These are phyloP conservation scores for Linanthus parryae DNA, from an alignment of 148 eudicot species.

Conservation along the genomic window DNA sequence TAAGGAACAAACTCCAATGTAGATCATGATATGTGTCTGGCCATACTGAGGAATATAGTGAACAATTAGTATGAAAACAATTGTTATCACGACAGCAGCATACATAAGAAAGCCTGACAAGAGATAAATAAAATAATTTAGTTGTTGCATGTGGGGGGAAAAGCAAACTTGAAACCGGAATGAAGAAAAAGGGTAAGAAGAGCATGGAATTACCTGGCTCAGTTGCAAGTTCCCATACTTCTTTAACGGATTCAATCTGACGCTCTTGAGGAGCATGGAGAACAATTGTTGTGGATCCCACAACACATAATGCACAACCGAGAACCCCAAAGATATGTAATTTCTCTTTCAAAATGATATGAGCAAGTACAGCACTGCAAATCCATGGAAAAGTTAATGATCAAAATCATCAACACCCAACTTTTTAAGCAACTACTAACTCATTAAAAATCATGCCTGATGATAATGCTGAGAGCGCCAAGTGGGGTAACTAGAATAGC, in stretches of 20 bases:
- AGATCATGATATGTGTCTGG: constrained; percentile 61
- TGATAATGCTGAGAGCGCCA: constrained; percentile 89
- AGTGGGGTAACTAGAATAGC: constrained; percentile 88
- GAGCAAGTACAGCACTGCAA: constrained; percentile 79
- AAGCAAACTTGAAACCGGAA: too few species aligned
- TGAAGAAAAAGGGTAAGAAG: too few species aligned
- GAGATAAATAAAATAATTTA: too few species aligned
- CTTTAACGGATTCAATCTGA: constrained; percentile 68
- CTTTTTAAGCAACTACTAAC: not conserved
- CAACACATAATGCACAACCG: constrained; percentile 79
- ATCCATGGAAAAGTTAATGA: not conserved
- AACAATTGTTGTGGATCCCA: constrained; percentile 78
- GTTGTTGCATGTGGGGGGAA: too few species aligned
- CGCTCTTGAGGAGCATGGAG: constrained; percentile 92
- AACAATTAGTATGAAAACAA: constrained; percentile 46
- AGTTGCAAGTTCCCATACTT: constrained; percentile 92
- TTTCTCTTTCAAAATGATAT: constrained; percentile 56
- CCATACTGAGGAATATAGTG: constrained; percentile 55
- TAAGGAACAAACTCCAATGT: constrained; percentile 71
- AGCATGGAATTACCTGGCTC: constrained; percentile 97
- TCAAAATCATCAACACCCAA: not conserved
- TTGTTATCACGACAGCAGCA: constrained; percentile 37
- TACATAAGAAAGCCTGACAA: constrained; percentile 62
- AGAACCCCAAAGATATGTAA: constrained; percentile 71
- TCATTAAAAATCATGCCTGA: constrained; percentile 39